Conservation (phyloP, 306 rosid species). For the Cucurbita maxima region DNA sequence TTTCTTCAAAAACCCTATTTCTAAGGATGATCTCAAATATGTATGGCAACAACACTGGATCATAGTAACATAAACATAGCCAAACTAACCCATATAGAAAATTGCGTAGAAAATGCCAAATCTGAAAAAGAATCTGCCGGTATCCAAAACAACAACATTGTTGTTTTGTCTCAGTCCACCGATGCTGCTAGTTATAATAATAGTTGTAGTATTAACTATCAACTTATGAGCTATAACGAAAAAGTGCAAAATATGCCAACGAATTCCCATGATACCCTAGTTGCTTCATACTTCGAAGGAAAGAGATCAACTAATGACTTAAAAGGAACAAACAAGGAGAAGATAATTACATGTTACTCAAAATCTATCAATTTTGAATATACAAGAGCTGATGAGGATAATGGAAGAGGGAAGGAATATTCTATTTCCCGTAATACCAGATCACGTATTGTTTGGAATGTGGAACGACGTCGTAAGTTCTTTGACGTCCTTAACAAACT, state of each 20-base stretch:
- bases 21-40: not conserved
- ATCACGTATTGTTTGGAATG: slow-evolving; percentile 24
- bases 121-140: not conserved
- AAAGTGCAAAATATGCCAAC: not conserved
- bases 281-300: not conserved
- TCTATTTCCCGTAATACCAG: not conserved
- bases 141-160: not conserved
- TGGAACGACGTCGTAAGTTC: slow-evolving; percentile 26
- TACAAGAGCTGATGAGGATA: not conserved
- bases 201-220: not conserved
- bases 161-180: not conserved
- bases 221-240: not conserved
- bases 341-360: not conserved
- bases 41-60: slow-evolving; percentile 31
- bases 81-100: not conserved
- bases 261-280: not conserved
- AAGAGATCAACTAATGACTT: not conserved
- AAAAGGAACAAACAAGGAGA: not conserved
- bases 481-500: slow-evolving; percentile 17
- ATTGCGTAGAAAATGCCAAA: not conserved
- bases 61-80: not conserved
- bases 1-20: too few species aligned
- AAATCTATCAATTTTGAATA: not conserved
- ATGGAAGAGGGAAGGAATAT: not conserved
- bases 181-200: not conserved